A percentile compares a stretch with the other conserved stretches of the same genome.
phyloP scores from a whole-genome alignment of 371 early-diverging fungal genomes.

The Mucor mucedo region DNA sequence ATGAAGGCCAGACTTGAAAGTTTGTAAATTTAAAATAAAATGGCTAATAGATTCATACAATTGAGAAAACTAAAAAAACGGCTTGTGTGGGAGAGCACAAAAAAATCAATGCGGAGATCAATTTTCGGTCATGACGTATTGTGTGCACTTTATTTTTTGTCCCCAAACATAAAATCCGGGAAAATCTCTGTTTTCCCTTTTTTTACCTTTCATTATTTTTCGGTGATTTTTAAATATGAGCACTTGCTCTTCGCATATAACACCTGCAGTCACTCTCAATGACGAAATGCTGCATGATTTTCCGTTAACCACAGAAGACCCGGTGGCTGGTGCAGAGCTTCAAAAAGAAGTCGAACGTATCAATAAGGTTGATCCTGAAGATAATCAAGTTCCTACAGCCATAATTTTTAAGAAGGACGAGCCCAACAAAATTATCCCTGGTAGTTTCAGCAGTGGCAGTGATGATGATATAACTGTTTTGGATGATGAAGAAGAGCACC shows the following conservation, averaged over 20 bases:
- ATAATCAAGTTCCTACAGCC: conserved; percentile 26
- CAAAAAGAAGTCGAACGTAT: conserved; percentile 26
- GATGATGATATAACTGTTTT: neutral
- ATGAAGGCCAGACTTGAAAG: conserved; percentile 49
- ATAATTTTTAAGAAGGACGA: conserved; percentile 27
- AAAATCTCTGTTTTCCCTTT: neutral
- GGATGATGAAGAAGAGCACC: conserved; percentile 5
- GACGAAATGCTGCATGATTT: conserved; percentile 6
- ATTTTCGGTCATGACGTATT: too few species aligned
- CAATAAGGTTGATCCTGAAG: conserved; percentile 24
- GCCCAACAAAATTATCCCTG: conserved; percentile 15
- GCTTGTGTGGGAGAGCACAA: neutral
- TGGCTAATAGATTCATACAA: neutral
- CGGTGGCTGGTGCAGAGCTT: conserved; percentile 21
- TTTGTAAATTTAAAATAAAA: conserved; percentile 16
- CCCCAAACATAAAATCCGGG: neutral
- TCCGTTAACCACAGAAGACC: conserved; percentile 37
- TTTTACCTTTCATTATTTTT: conserved; percentile 6
- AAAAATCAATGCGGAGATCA: too few species aligned
- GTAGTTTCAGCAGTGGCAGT: neutral
- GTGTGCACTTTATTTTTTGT: neutral
- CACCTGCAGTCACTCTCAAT: conserved; percentile 8
- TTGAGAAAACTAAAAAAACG: too few species aligned
- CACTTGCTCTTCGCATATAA: neutral
- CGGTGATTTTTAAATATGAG: conserved; percentile 12